A percentile compares a stretch with the other conserved stretches of the same genome.
Conservation (phyloP, 148 eudicot species). For the Arbutus unedo region DNA sequence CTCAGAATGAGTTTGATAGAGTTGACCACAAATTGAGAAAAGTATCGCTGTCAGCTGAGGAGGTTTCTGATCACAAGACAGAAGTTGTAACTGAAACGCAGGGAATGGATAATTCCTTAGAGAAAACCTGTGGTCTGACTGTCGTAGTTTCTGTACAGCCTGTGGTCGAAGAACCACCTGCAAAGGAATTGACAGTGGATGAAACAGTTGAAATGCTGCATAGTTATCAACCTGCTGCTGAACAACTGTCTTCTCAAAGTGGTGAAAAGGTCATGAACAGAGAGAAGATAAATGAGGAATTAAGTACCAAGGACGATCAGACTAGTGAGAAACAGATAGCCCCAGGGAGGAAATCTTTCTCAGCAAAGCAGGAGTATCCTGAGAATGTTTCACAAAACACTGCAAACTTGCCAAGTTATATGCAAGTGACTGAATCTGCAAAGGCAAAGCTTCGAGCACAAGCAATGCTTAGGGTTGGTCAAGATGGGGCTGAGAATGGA, state of each 20-base stretch:
- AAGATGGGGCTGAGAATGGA: slow-evolving; percentile 53
- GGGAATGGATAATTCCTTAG: slow-evolving; percentile 22
- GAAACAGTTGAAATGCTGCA: slow-evolving; percentile 30
- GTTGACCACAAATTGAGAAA: slow-evolving; percentile 53
- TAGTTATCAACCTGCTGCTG: slow-evolving; percentile 28
- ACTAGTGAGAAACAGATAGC: slow-evolving; percentile 38
- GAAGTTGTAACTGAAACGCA: slow-evolving; percentile 37
- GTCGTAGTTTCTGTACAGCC: slow-evolving; percentile 23
- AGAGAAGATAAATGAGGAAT: slow-evolving; percentile 27
- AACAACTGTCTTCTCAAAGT: slow-evolving; percentile 25
- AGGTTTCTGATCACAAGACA: slow-evolving; percentile 28
- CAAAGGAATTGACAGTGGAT: slow-evolving; percentile 24
- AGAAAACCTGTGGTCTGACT: slow-evolving; percentile 21
- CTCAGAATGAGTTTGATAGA: slow-evolving; percentile 59
- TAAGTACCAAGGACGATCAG: slow-evolving; percentile 39
- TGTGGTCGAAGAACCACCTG: slow-evolving; percentile 27
- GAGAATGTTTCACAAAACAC: slow-evolving; percentile 51
- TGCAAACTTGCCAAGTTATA: slow-evolving; percentile 59
- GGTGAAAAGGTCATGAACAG: slow-evolving; percentile 25
- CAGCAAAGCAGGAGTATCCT: slow-evolving; percentile 51
- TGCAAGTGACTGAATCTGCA: slow-evolving; percentile 70
- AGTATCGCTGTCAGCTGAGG: slow-evolving; percentile 37
- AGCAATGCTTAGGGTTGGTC: slow-evolving; percentile 37
- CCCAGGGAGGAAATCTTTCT: slow-evolving; percentile 44
- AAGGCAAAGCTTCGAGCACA: slow-evolving; percentile 69